Conservation (phyloP, 176 grass and related monocot species). For the Raddia guianensis region DNA sequence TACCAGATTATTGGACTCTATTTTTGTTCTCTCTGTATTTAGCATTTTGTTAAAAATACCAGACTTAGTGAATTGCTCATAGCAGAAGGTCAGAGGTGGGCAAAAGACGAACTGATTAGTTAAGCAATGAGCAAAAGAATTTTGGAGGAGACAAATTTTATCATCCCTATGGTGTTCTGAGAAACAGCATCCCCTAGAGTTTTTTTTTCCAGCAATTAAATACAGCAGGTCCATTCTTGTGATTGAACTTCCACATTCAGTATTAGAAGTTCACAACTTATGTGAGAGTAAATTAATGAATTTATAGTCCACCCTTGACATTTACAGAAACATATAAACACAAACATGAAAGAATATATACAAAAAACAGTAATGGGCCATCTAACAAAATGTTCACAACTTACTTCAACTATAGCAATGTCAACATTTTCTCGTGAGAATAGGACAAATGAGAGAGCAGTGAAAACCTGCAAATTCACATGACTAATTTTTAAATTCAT, state of each 20-base stretch:
- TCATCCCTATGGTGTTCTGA: neutral
- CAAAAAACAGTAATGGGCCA: neutral
- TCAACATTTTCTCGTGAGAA: conserved; percentile 84
- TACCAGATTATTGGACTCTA: neutral
- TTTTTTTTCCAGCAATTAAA: conserved; percentile 10
- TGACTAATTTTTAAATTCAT: conserved; percentile 2
- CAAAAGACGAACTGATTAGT: neutral
- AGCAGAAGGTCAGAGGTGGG: neutral
- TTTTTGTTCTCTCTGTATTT: neutral
- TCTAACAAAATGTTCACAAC: conserved; percentile 24
- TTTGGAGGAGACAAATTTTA: neutral
- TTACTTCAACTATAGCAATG: conserved; percentile 90
- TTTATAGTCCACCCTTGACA: conserved; percentile 22
- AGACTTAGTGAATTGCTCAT: neutral
- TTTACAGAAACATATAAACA: neutral
- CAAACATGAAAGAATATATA: neutral
- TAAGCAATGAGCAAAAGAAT: neutral
- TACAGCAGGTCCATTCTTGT: conserved; percentile 18
- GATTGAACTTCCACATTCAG: neutral
- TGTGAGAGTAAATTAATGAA: neutral
- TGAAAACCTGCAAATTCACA: conserved; percentile 74
- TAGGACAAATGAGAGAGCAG: conserved; percentile 75
- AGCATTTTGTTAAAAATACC: neutral
- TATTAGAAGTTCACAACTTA: neutral
- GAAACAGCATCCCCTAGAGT: neutral